Conservation (phyloP, 495 filamentous ascomycete genomes). For the Podospora australis region DNA sequence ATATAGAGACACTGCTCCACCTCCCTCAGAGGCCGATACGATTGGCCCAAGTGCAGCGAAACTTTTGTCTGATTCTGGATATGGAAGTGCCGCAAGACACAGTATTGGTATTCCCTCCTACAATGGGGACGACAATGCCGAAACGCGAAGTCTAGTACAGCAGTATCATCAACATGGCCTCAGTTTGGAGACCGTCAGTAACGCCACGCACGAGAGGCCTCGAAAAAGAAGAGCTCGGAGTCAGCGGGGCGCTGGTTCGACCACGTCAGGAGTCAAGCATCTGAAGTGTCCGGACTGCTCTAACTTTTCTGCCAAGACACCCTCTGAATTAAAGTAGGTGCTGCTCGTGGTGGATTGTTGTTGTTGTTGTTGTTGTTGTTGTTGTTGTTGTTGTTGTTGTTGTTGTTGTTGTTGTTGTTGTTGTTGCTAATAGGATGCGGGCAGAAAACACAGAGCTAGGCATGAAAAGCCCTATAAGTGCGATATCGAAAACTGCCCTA, state of each 20-base stretch:
- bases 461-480: conserved; percentile 73
- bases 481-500: conserved; percentile 48
- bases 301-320: conserved; percentile 34
- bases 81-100: conserved; percentile 42
- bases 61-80: conserved; percentile 56
- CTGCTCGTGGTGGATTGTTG: too few species aligned
- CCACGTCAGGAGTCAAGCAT: conserved; percentile 13
- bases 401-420: too few species aligned
- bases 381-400: too few species aligned
- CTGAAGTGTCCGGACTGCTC: conserved; percentile 29
- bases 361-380: too few species aligned
- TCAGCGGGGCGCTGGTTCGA: not conserved
- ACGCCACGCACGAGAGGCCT: not conserved
- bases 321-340: conserved; percentile 44
- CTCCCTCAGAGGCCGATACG: conserved; percentile 52
- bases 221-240: conserved; percentile 4
- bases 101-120: conserved; percentile 45
- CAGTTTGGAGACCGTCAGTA: conserved; percentile 7
- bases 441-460: conserved; percentile 73
- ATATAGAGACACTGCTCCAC: conserved; percentile 20
- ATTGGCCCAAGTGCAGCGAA: conserved; percentile 37
- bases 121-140: conserved; percentile 31
- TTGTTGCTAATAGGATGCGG: not conserved
- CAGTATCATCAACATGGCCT: conserved; percentile 17
- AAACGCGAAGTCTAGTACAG: conserved; percentile 34